phyloP scores from a whole-genome alignment of 176 grass and related monocot species.

The Carex littledalei region DNA sequence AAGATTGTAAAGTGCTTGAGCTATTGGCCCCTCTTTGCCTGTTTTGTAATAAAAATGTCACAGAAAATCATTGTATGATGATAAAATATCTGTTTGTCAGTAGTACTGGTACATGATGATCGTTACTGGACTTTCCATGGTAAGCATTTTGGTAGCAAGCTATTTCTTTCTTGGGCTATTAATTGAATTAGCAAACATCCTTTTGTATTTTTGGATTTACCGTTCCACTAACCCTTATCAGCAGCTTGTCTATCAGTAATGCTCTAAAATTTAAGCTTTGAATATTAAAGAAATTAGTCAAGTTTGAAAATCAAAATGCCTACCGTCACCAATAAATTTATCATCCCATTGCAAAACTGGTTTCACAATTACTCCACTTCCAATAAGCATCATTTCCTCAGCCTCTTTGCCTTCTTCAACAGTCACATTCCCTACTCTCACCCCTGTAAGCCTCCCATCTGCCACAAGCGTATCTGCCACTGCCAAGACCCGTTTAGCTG shows the following conservation, averaged over 20 bases:
- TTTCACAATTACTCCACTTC: constrained; percentile 72
- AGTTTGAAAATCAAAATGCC: constrained; percentile 2
- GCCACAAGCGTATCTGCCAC: constrained; percentile 51
- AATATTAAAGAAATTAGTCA: not conserved
- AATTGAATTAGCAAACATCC: not conserved
- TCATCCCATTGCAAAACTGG: constrained; percentile 94
- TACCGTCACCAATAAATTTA: constrained; percentile 67
- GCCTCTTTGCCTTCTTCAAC: constrained; percentile 59
- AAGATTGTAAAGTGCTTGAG: constrained; percentile 55
- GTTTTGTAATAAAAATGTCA: not conserved
- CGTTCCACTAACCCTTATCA: not conserved
- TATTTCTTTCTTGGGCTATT: too few species aligned
- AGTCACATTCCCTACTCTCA: constrained; percentile 54
- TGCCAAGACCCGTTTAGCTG: constrained; percentile 49
- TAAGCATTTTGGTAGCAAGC: not conserved
- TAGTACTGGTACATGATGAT: not conserved
- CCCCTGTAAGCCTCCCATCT: constrained; percentile 45
- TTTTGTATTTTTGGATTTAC: not conserved
- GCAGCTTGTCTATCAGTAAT: not conserved
- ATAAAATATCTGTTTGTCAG: not conserved
- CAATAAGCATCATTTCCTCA: constrained; percentile 88
- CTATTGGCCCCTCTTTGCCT: constrained; percentile 77
- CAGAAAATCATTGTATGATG: not conserved
- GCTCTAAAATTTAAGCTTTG: not conserved
- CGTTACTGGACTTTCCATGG: not conserved